These are phyloP conservation scores for Umbilicaria muhlenbergii DNA, from an alignment of 495 filamentous ascomycete species.

Conservation along the genomic window DNA sequence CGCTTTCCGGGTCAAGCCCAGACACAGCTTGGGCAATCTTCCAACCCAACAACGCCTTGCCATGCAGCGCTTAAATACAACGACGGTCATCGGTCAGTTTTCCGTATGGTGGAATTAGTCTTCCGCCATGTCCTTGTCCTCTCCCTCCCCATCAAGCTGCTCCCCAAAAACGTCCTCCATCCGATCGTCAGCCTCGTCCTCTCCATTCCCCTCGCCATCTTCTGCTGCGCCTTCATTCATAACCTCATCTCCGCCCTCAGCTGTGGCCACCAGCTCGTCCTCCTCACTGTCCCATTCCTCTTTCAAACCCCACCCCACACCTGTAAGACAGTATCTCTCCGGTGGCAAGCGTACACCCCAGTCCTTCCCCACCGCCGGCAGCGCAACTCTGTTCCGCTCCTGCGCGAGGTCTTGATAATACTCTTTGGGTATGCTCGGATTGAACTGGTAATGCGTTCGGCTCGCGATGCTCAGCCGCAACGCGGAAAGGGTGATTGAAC, in stretches of 20 bases:
- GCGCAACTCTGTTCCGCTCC: conserved; percentile 63
- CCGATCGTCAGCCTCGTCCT: conserved; percentile 39
- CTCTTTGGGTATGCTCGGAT: conserved; percentile 59
- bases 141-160: conserved; percentile 25
- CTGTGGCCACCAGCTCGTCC: conserved; percentile 27
- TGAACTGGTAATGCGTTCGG: conserved; percentile 49
- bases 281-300: conserved; percentile 59
- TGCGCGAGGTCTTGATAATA: conserved; percentile 70
- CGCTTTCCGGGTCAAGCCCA: no score
- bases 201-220: conserved; percentile 21
- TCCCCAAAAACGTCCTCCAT: conserved; percentile 47
- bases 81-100: background rate
- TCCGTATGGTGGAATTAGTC: conserved; percentile 12
- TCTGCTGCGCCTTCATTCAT: conserved; percentile 12
- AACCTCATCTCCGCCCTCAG: conserved; percentile 12
- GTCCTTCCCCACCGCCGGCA: conserved; percentile 64
- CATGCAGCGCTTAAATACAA: conserved; percentile 3
- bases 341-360: conserved; percentile 74
- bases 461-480: conserved; percentile 49
- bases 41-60: conserved; percentile 1
- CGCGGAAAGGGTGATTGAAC: conserved; percentile 36
- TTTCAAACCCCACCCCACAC: conserved; percentile 66
- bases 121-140: conserved; percentile 35
- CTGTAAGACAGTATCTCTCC: conserved; percentile 83
- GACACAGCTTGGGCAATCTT: no score